phyloP scores from a whole-genome alignment of 768 basidiomycete species.

The Psilocybe azurescens region DNA sequence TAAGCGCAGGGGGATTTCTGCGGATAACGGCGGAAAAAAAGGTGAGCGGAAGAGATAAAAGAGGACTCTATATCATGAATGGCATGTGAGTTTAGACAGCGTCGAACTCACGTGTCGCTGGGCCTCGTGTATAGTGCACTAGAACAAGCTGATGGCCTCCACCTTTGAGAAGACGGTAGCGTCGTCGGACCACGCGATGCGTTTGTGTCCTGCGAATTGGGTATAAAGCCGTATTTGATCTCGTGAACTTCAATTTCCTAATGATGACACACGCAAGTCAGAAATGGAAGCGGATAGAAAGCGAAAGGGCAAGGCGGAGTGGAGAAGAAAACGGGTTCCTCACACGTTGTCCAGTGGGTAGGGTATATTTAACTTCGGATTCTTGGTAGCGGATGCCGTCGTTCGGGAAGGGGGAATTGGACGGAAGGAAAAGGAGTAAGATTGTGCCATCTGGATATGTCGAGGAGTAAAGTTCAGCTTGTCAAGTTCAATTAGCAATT shows the following conservation, averaged over 20 bases:
- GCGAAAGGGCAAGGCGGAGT: neutral
- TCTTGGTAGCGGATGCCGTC: slow-evolving; percentile 84
- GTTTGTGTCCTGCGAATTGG: slow-evolving; percentile 58
- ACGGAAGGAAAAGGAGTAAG: slow-evolving; percentile 65
- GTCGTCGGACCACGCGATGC: slow-evolving; percentile 73
- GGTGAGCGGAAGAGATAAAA: neutral
- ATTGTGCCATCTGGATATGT: slow-evolving; percentile 40
- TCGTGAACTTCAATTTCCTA: slow-evolving; percentile 84
- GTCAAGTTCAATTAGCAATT: neutral
- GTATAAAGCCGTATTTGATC: slow-evolving; percentile 78
- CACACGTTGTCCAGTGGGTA: slow-evolving; percentile 62
- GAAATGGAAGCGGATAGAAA: neutral
- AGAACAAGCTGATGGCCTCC: slow-evolving; percentile 77
- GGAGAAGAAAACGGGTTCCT: slow-evolving; percentile 29
- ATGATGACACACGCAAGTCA: neutral
- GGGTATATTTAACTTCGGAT: slow-evolving; percentile 63
- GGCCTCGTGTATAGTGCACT: slow-evolving; percentile 78
- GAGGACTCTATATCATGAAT: slow-evolving; percentile 10
- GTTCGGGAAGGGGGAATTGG: slow-evolving; percentile 63
- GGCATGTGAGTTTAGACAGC: slow-evolving; percentile 10
- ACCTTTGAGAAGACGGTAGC: slow-evolving; percentile 75
- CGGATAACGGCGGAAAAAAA: neutral
- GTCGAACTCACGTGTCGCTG: slow-evolving; percentile 57
- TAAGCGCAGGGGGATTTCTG: slow-evolving; percentile 66
- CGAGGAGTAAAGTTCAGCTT: slow-evolving; percentile 1